Evolutionary conservation across 2,329 filamentous ascomycete species (phyloP), one percentile per base, ranked within the genome.

Genomic region (Xylaria sp.): DNA sequence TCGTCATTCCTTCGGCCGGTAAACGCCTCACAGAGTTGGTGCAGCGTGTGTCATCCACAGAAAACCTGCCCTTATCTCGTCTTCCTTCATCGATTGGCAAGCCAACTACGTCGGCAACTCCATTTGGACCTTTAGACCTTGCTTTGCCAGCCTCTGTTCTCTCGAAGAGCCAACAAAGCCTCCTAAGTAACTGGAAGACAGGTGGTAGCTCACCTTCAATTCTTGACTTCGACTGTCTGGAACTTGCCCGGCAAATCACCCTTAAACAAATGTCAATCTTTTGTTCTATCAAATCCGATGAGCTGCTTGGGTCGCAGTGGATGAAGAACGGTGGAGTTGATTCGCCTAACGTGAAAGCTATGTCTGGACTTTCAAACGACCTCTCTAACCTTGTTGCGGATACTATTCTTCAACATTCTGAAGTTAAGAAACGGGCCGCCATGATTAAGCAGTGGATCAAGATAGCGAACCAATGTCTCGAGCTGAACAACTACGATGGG

Each of bases 401-500:
- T 78, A 97, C 93, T 0, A 97, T 99, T 75, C 87, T 99, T 15
- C 90, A 93, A 65, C 88, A 94, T 66, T 88, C 92, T n/a, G 96
- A 98, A 78, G 90, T 92, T 32, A 98, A 98, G 87, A 97, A 95
- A 84, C 90, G 96, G 32, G 95, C 96, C 0, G 84, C 88, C 1
- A 89, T 94, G 62, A 96, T 99, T 83, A 98, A 99, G 84, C 94
- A 98, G 75, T 99, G 96, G 96, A 93, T 98, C 79, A 99, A 98
- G 85, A 90, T 98, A 74, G 94, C 93, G 0, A 88, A 92, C 75
- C 93, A 92, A 76, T 97, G 94, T 73, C 84, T 97, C 5, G 93
- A 96, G 76, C 87, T 98, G 32, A 92, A 96, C 83, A 99, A 99
- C 82, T 99, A 98, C 76, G 95, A 99, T 78, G 93, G 94, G 0